Base-by-base conservation (phyloP, 1,284 basidiomycete species). In the Uromyces viciae-fabae region DNA sequence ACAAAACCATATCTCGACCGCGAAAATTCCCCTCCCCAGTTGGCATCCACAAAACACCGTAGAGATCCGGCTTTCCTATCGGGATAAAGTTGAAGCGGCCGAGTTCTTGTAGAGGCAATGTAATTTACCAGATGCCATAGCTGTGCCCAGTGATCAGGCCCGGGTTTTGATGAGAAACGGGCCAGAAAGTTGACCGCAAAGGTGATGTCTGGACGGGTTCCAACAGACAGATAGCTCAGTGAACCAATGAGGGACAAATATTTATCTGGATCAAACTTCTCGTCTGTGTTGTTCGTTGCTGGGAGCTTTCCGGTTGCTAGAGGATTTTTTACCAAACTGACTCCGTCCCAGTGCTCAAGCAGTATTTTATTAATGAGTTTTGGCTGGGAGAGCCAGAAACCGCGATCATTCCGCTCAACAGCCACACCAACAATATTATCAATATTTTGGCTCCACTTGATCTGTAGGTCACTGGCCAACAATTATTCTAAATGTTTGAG, bases 171-270 rank as follows among this genome's bases (percentile, higher is more conserved):
- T 7, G 28, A 52, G 28, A 19, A 46, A 14, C 42, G 36, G 8
- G 40, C 69, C 11, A 72, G 43, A 2, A 22, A 33, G 15, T 72
- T 72, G 3, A 72, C 69, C 43, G 69, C 8, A 25, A 72, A 72
- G 25, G 14, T 17, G 3, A 72, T 46, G 69, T 72, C 46, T 3
- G 69, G 69, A 2, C 42, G 38, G 22, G 43, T 52, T 22, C 28
- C 69, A 3, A 19, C n/a, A 1, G 43, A 7, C 9, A 52, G 8
- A n/a, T 72, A 72, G 36, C 42, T 72, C 7, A 72, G 19, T 7
- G 69, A 72, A 33, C 69, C 69, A 17, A 72, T 40, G 43, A 72
- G 43, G 8, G 69, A 72, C 14, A 72, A 31, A 28, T 46, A 72
- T 7, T 15, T 28, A 2, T 11, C 11, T n/a, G 40, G 5, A 3